Evolutionary conservation across 1,139 yeast species (phyloP), one percentile per base, ranked within the genome.

Genomic region (Yamadazyma diospyri): DNA sequence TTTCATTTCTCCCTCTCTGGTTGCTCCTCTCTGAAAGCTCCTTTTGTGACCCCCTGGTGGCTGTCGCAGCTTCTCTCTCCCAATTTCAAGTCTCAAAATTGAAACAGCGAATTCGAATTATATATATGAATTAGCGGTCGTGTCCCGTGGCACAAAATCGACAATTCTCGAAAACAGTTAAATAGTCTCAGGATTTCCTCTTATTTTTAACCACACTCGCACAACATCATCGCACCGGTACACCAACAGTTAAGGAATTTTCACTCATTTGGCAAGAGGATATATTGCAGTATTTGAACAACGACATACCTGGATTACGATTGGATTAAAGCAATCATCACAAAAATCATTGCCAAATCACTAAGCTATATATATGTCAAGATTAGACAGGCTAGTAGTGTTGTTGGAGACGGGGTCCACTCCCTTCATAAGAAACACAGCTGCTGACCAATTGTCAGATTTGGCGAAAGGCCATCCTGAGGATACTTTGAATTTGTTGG

Each of bases 401-500:
- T 66, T 92, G 40, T 65, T 94, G 45, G 98, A 94, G 61, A 86
- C 97, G 3, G 98, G 98, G 10, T 87, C 97, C 11, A 88, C 97
- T 5, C 86, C 87, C 24, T 85, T 87, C 55, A 94, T 94, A 31
- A 75, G 98, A 45, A 87, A 86, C 51, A 87, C 97, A 9, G 99
- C 98, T 1, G 98, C 98, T 2, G 97, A 92, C 52, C 99, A 94
- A 59, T 69, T 94, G 46, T 88, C 96, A 3, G 97, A 89, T 48
- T 72, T 94, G 32, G 97, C 96, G 19, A 84, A 83, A 55, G 82
- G 85, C 27, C 98, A 94, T 49, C 97, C 97, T 0, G 97, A 89
- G 55, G 98, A 94, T 52, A 76, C 85, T 19, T 69, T 88, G 37
- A 83, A 83, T 42, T 64, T 94, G 29, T 64, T 94, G 25, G 88